phyloP scores from a whole-genome alignment of 2,329 filamentous ascomycete genomes.

The Lasiodiplodia hormozganensis region DNA sequence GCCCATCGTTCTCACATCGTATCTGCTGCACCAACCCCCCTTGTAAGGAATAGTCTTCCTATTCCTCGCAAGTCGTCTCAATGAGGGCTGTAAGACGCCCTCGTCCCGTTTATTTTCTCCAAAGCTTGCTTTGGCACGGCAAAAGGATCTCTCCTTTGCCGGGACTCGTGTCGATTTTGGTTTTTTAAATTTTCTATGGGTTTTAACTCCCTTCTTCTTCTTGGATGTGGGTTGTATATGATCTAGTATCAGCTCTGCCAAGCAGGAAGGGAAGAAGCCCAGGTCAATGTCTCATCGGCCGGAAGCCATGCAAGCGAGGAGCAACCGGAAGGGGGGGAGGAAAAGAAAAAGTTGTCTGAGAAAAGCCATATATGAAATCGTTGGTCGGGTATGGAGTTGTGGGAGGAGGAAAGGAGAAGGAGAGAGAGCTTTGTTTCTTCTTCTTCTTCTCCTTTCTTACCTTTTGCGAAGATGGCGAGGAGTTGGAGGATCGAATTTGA shows the following conservation, averaged over 20 bases:
- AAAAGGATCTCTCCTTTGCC: background rate
- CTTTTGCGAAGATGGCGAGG: background rate
- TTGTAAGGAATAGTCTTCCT: background rate
- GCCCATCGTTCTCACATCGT: background rate
- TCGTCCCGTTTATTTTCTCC: background rate
- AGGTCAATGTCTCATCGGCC: background rate
- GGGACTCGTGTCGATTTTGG: conserved; percentile 22
- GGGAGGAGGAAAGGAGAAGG: background rate
- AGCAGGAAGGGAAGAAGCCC: background rate
- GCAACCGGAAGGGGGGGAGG: background rate
- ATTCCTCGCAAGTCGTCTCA: background rate
- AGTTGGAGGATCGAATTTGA: background rate
- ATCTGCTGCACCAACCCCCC: background rate
- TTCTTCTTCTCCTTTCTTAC: background rate
- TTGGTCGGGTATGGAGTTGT: background rate
- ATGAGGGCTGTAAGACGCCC: conserved; percentile 2
- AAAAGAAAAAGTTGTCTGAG: background rate
- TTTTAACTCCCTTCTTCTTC: background rate
- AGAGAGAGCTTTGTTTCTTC: no score
- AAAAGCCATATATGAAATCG: background rate
- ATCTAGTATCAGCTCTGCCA: background rate
- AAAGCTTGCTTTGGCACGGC: conserved; percentile 18
- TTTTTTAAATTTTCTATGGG: background rate
- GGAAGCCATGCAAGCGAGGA: background rate
- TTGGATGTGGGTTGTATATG: background rate